Percentiles rank a stretch among this genome's conserved stretches.
Evolutionary conservation across 2,329 filamentous ascomycete genomes (phyloP).

Genomic region (Cordyceps militaris): DNA sequence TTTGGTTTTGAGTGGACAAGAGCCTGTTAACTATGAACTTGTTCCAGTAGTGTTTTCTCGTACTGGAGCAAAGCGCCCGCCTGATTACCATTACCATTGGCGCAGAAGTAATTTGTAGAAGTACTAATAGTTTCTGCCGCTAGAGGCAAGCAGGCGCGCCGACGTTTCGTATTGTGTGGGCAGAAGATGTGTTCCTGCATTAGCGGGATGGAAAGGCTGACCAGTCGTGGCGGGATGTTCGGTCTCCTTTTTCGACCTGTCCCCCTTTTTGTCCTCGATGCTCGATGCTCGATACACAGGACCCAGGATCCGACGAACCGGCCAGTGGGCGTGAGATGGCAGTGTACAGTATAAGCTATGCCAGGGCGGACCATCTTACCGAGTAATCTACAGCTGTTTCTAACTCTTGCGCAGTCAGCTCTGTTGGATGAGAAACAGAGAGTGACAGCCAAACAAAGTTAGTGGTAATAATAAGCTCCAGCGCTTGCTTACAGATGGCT

Average conservation of each 20-base stretch:
- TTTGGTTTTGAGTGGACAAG: too few relatives aligned
- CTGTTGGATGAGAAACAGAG: too few relatives aligned
- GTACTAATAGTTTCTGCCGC: neutral
- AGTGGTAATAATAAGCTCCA: neutral
- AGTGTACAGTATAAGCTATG: too few relatives aligned
- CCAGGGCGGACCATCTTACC: too few relatives aligned
- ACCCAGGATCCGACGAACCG: neutral
- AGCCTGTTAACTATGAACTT: too few relatives aligned
- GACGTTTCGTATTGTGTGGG: slow-evolving; percentile 9
- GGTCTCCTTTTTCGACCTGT: neutral
- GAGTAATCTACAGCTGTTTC: too few relatives aligned
- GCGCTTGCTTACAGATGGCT: neutral
- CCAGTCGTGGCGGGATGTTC: neutral
- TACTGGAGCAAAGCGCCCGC: neutral
- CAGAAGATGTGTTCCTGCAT: slow-evolving; percentile 16
- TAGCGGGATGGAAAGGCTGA: slow-evolving; percentile 9
- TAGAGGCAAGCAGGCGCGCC: slow-evolving; percentile 1
- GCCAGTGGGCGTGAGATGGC: neutral
- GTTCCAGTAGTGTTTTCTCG: too few relatives aligned
- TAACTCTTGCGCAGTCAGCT: too few relatives aligned
- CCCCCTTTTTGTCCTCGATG: neutral
- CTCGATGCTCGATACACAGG: neutral
- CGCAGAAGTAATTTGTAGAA: neutral
- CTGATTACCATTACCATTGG: neutral
- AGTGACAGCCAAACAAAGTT: neutral